Evolutionary conservation across 768 basidiomycete genomes (phyloP), one percentile per base, ranked within the genome.

Genomic region (Russula griseocarnosa): DNA sequence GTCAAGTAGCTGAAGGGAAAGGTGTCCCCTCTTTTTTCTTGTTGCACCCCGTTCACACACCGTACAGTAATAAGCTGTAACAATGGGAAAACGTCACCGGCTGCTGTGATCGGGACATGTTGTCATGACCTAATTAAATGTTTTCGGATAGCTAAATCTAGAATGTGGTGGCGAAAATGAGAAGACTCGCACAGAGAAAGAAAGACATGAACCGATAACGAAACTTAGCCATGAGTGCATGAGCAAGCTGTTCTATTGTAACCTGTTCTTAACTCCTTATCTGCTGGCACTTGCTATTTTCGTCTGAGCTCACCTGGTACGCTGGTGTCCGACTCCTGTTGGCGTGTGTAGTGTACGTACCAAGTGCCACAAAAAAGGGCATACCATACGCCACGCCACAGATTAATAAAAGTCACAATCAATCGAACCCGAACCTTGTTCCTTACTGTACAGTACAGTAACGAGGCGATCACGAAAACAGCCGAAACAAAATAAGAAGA

Each of bases 121-220:
- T 59, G 34, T 59, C 20, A 44, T 60, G 50, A 40, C 36, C 40
- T 52, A 60, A 60, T 49, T 24, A 18, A n/a, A 20, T 52, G 36
- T 10, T 18, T 18, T 26, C 44, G 44, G 16, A 26, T 40, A 16
- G 28, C 11, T 28, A n/a, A n/a, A 46, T 34, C 54, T 52, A 46
- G 26, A 22, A 42, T 10, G 42, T 36, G 6, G 38, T 16, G 60
- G 30, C n/a, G 49, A n/a, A n/a, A 28, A 18, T 16, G 60, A 20
- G 51, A 30, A 32, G 18, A 44, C 36, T n/a, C n/a, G n/a, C n/a
- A n/a, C n/a, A n/a, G n/a, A 47, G 20, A 22, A n/a, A 22, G 30
- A 6, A 30, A n/a, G 46, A 47, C 44, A 46, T 9, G n/a, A 46
- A 46, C 44, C 10, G 4, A 36, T 13, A 36, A 36, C 3, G 11